phyloP scores from a whole-genome alignment of 1,284 basidiomycete species.

The Ceratobasidium sp. region DNA sequence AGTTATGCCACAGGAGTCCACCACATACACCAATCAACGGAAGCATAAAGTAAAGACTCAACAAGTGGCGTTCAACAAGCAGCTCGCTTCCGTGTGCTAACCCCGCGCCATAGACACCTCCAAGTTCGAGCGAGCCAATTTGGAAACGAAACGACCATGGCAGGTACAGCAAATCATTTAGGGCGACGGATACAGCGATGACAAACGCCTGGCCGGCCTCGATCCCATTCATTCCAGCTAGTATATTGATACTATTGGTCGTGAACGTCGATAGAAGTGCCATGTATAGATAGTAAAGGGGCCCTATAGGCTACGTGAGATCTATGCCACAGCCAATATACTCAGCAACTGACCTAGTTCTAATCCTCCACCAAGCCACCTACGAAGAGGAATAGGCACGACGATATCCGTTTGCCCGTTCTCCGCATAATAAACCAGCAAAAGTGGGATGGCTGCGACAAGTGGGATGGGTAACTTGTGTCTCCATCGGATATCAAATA shows the following conservation, averaged over 20 bases:
- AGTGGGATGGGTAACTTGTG: slow-evolving; percentile 98
- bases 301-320: slow-evolving; percentile 60
- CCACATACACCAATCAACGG: slow-evolving; percentile 90
- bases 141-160: slow-evolving; percentile 79
- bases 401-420: slow-evolving; percentile 94
- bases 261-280: slow-evolving; percentile 94
- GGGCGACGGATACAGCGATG: slow-evolving; percentile 87
- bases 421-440: slow-evolving; percentile 97
- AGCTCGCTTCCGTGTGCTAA: slow-evolving; percentile 86
- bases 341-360: slow-evolving; percentile 73
- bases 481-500: slow-evolving; percentile 98
- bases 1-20: slow-evolving; percentile 93
- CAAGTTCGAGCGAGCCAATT: slow-evolving; percentile 73
- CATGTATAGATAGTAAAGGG: slow-evolving; percentile 97
- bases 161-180: slow-evolving; percentile 93
- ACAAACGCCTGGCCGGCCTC: slow-evolving; percentile 94
- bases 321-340: neutral
- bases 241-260: slow-evolving; percentile 98
- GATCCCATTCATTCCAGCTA: slow-evolving; percentile 97
- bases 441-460: slow-evolving; percentile 91
- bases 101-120: slow-evolving; percentile 79
- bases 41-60: slow-evolving; percentile 96
- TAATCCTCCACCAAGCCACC: slow-evolving; percentile 77
- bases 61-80: slow-evolving; percentile 89
- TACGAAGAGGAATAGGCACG: slow-evolving; percentile 81